A percentile compares a stretch with the other conserved stretches of the same genome.
Evolutionary conservation across 2,329 filamentous ascomycete genomes (phyloP).

Genomic region (Aureobasidium namibiae): DNA sequence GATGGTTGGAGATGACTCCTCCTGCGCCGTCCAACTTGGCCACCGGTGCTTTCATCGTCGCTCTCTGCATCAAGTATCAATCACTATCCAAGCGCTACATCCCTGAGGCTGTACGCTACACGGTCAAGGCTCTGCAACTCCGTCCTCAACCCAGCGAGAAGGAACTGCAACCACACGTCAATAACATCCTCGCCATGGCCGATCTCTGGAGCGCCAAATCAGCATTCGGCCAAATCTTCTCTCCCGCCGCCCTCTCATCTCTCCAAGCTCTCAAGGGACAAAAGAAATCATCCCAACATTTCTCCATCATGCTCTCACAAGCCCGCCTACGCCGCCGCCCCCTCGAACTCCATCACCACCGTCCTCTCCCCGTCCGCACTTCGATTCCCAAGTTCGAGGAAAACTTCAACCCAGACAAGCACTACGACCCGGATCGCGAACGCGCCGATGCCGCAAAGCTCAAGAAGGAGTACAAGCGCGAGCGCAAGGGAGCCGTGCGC

Average conservation of each 20-base stretch:
- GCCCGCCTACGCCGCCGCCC: conserved; percentile 63
- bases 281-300: conserved; percentile 49
- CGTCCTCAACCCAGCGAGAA: conserved; percentile 23
- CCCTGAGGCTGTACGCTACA: conserved; percentile 79
- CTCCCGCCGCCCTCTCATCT: conserved; percentile 40
- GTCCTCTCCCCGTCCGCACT: conserved; percentile 77
- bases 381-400: conserved; percentile 94
- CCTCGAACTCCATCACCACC: conserved; percentile 81
- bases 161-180: conserved; percentile 54
- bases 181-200: conserved; percentile 59
- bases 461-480: conserved; percentile 84
- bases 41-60: conserved; percentile 69
- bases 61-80: conserved; percentile 76
- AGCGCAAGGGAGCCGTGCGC: conserved; percentile 88
- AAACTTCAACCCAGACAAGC: conserved; percentile 84
- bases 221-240: conserved; percentile 72
- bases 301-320: conserved; percentile 53
- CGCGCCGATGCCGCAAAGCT: conserved; percentile 78
- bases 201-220: conserved; percentile 66
- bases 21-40: conserved; percentile 60
- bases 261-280: conserved; percentile 24
- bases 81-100: conserved; percentile 75
- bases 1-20: conserved; percentile 72
- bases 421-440: conserved; percentile 93
- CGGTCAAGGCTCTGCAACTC: conserved; percentile 59